These are phyloP conservation scores for Luzula sylvatica DNA, from an alignment of 176 grass and related monocot species.

Conservation along the genomic window DNA sequence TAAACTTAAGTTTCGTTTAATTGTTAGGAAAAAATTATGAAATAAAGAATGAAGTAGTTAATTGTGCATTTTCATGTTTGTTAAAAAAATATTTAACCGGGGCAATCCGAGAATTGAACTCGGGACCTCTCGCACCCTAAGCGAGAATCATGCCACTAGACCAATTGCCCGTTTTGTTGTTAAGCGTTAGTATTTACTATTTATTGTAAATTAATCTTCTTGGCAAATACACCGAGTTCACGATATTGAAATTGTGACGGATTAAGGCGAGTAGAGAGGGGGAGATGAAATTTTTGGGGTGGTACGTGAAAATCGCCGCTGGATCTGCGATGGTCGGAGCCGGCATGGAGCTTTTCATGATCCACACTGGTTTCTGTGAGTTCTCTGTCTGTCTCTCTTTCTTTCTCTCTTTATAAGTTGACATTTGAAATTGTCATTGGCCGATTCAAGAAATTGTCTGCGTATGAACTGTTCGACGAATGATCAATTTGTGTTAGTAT, in stretches of 20 bases:
- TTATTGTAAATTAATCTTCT: not conserved
- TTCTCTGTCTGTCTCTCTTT: not conserved
- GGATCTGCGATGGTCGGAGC: constrained; percentile 57
- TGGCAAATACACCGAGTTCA: no score
- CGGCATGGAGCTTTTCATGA: constrained; percentile 93
- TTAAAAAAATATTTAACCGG: no score
- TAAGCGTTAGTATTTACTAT: not conserved
- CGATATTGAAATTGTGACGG: no score
- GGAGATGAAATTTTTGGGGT: constrained; percentile 56
- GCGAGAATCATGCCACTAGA: constrained; percentile 99
- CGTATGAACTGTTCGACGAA: no score
- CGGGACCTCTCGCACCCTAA: constrained; percentile 97
- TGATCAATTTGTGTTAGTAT: no score
- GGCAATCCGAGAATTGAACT: constrained; percentile 98
- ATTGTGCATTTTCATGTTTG: no score
- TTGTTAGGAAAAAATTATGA: no score
- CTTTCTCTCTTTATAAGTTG: not conserved
- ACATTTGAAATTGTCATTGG: not conserved
- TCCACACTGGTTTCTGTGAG: constrained; percentile 92
- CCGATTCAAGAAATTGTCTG: no score
- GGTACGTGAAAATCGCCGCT: constrained; percentile 77
- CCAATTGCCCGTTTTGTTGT: constrained; percentile 47
- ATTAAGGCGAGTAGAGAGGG: not conserved
- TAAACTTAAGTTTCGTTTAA: no score
- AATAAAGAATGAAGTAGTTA: no score